phyloP scores from a whole-genome alignment of 2,329 filamentous ascomycete species.

The Byssothecium circinans region DNA sequence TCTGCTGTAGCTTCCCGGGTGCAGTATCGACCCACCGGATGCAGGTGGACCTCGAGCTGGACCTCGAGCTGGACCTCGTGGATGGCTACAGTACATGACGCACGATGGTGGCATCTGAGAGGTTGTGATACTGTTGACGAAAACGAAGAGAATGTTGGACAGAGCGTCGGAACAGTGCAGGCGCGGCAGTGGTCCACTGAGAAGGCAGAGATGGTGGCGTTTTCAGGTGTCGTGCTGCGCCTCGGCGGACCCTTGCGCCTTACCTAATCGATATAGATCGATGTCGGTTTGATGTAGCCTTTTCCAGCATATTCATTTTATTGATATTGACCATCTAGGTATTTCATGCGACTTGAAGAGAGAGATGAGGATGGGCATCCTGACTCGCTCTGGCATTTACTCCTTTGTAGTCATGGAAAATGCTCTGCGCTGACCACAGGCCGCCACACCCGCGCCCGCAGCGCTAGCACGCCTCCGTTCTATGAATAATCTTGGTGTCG shows the following conservation, averaged over 20 bases:
- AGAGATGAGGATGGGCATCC: background rate
- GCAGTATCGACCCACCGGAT: no score
- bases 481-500: slow-evolving; percentile 8
- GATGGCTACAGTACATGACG: no score
- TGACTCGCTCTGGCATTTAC: no score
- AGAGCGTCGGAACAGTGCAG: background rate
- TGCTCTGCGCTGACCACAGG: background rate
- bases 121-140: background rate
- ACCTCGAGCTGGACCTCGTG: no score
- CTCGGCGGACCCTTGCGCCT: background rate
- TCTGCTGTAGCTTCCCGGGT: background rate
- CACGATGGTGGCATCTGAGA: no score
- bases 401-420: no score
- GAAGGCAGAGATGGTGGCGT: no score
- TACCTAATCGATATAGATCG: background rate
- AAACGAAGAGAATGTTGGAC: background rate
- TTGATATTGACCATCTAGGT: background rate
- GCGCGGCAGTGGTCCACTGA: background rate
- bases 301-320: background rate
- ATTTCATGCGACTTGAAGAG: background rate
- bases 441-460: slow-evolving; percentile 18
- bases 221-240: slow-evolving; percentile 1
- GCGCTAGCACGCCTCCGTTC: slow-evolving; percentile 9
- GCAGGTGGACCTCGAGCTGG: no score
- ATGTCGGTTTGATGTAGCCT: background rate